Conservation (phyloP, 2,329 filamentous ascomycete genomes). For the Botrytis fabae region DNA sequence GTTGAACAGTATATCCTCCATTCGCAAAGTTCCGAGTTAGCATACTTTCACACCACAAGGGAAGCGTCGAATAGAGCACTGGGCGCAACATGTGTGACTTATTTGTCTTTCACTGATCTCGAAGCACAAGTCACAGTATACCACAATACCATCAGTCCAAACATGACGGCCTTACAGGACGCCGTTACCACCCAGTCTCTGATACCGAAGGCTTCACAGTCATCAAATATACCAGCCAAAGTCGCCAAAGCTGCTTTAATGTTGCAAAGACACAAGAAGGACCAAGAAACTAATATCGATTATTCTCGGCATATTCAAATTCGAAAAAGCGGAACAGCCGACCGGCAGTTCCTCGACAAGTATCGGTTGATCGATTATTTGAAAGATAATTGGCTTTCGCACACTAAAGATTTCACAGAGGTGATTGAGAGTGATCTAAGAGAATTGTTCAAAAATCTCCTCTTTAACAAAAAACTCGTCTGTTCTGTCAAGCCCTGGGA, state of each 20-base stretch:
- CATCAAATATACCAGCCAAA: rapidly evolving
- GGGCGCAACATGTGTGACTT: background rate
- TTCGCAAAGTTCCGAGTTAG: background rate
- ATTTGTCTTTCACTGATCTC: background rate
- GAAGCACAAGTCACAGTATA: background rate
- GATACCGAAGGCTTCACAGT: background rate
- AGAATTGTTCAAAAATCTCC: rapidly evolving
- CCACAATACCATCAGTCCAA: background rate
- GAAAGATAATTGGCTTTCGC: background rate
- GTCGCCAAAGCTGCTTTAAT: background rate
- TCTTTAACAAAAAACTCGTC: background rate
- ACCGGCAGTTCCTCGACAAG: background rate
- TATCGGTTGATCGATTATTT: background rate
- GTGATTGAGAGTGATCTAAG: rapidly evolving
- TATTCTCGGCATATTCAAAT: background rate
- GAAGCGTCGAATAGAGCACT: background rate
- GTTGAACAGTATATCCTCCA: background rate
- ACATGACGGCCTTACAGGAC: background rate
- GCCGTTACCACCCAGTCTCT: background rate
- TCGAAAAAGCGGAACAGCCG: rapidly evolving
- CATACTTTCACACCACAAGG: background rate
- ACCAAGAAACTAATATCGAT: rapidly evolving
- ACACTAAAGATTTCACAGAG: background rate
- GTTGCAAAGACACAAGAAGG: rapidly evolving
- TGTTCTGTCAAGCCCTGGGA: background rate